phyloP scores from a whole-genome alignment of 225 moss, liverwort and hornwort genomes.

The Polytrichum commune region DNA sequence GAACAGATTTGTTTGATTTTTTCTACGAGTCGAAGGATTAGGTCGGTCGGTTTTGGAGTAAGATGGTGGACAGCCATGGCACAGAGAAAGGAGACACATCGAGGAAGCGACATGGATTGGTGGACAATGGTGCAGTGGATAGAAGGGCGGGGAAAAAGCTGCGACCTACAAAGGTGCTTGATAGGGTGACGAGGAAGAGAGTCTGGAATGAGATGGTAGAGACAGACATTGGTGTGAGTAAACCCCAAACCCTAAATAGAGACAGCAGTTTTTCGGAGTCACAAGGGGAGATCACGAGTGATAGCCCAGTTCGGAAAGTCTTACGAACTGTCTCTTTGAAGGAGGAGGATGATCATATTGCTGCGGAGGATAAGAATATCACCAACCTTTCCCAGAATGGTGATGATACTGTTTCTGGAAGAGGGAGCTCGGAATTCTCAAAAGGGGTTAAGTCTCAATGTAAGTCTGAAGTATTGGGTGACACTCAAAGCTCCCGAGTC shows the following conservation, averaged over 20 bases:
- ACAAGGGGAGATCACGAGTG: neutral
- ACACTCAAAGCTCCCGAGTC: constrained; percentile 13
- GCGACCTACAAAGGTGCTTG: constrained; percentile 19
- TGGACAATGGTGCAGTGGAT: constrained; percentile 6
- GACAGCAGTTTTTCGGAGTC: neutral
- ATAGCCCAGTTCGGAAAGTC: constrained; percentile 16
- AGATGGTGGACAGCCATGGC: constrained; percentile 23
- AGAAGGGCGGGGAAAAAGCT: constrained; percentile 32
- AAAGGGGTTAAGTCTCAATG: constrained; percentile 7
- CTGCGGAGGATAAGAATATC: neutral
- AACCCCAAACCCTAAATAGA: constrained; percentile 1
- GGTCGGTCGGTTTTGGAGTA: constrained; percentile 1
- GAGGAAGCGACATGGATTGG: constrained; percentile 25
- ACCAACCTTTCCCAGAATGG: neutral
- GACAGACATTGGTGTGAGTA: constrained; percentile 16
- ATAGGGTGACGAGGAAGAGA: constrained; percentile 29
- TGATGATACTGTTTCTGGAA: constrained; percentile 3
- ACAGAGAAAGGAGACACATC: constrained; percentile 20
- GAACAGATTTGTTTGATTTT: neutral
- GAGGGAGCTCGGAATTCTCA: neutral
- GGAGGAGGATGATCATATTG: constrained; percentile 3
- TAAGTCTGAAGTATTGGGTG: constrained; percentile 1
- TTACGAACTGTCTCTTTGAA: constrained; percentile 8
- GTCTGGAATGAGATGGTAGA: constrained; percentile 35
- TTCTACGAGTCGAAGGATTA: neutral